phyloP scores from a whole-genome alignment of 1,284 basidiomycete species.

The Trichosporon sp. region DNA sequence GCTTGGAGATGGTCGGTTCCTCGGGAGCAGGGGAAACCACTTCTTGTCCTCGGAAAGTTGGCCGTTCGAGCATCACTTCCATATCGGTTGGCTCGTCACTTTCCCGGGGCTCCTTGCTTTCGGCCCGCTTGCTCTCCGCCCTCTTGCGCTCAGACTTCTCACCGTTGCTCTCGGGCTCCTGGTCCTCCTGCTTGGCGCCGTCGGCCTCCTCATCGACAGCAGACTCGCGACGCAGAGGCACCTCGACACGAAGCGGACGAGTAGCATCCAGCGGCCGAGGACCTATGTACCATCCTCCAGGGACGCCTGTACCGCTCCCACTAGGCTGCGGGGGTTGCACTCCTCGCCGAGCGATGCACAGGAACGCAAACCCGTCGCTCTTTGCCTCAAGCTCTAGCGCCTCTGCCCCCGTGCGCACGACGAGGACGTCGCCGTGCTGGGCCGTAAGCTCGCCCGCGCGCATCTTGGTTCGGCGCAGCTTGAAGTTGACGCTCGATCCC shows the following conservation, averaged over 20 bases:
- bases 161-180: too few species aligned
- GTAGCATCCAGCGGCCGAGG: constrained; percentile 9
- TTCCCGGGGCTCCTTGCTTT: too few species aligned
- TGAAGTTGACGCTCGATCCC: constrained; percentile 25
- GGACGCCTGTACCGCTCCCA: too few species aligned
- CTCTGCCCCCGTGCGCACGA: constrained; percentile 23
- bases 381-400: constrained; percentile 29
- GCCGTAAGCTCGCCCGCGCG: constrained; percentile 25
- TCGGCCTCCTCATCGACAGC: not conserved
- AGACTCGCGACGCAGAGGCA: not conserved
- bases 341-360: constrained; percentile 17
- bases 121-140: too few species aligned
- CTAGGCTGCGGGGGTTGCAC: not conserved
- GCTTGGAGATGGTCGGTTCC: not conserved
- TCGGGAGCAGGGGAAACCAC: not conserved
- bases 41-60: constrained; percentile 3
- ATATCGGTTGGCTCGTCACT: too few species aligned
- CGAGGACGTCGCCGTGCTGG: constrained; percentile 41
- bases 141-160: too few species aligned
- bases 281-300: constrained; percentile 12
- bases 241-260: constrained; percentile 6
- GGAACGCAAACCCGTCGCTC: constrained; percentile 37
- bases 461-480: not conserved
- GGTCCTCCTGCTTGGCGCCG: not conserved
- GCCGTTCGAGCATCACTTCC: not conserved